These are phyloP conservation scores for Mycosarcoma maydis DNA, from an alignment of 1,284 basidiomycete species.

Conservation along the genomic window DNA sequence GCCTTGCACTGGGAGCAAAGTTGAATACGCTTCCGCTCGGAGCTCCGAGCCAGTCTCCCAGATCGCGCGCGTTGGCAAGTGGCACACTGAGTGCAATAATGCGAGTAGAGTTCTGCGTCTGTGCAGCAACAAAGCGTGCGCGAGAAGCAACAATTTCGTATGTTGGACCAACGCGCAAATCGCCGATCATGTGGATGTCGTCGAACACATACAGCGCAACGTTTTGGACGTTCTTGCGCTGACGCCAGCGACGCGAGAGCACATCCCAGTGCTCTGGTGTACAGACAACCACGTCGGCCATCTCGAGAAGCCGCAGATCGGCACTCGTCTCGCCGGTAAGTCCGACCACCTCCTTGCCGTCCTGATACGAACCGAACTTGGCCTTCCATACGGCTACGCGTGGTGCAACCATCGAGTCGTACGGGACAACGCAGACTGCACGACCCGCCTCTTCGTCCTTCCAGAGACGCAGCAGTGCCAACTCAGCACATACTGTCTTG, in stretches of 20 bases:
- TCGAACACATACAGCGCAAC: conserved; percentile 93
- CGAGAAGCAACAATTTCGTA: conserved; percentile 96
- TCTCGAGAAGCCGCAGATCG: conserved; percentile 86
- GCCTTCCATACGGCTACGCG: conserved; percentile 86
- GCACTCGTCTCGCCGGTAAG: conserved; percentile 94
- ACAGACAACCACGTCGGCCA: conserved; percentile 82
- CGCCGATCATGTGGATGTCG: conserved; percentile 90
- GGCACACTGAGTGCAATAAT: conserved; percentile 94
- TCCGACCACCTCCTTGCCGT: conserved; percentile 89
- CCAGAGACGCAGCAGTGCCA: conserved; percentile 91
- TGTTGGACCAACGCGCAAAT: conserved; percentile 87
- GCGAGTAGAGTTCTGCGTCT: conserved; percentile 87
- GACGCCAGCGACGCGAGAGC: conserved; percentile 93
- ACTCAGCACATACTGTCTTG: conserved; percentile 97
- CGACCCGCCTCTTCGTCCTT: conserved; percentile 78
- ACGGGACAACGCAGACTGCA: conserved; percentile 96
- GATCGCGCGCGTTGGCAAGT: conserved; percentile 91
- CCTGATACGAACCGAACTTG: conserved; percentile 84
- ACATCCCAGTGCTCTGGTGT: conserved; percentile 94
- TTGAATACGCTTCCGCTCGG: conserved; percentile 91
- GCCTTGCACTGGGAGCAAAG: conserved; percentile 92
- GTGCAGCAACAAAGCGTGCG: conserved; percentile 93
- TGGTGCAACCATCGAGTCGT: conserved; percentile 93
- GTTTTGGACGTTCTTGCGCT: conserved; percentile 93
- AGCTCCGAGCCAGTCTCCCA: conserved; percentile 98